Evolutionary conservation across 495 filamentous ascomycete species (phyloP), one percentile per base, ranked within the genome.

Genomic region (Podospora australis): DNA sequence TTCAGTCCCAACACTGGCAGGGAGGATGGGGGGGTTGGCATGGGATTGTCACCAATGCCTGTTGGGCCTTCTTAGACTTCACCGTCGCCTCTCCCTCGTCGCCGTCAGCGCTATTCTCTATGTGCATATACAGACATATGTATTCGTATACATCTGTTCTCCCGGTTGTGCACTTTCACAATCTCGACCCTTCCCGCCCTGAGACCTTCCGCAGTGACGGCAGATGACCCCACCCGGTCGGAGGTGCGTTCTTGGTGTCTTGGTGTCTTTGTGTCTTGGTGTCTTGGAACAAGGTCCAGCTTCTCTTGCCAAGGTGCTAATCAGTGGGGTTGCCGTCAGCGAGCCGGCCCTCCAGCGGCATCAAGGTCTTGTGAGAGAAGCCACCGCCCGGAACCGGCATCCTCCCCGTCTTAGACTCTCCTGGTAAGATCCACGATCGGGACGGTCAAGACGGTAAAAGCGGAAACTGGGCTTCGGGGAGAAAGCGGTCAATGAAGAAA

Each of bases 251-350:
- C n/a, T n/a, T n/a, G n/a, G n/a, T 28, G 40, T 43, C 40, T 43
- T 43, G 40, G 23, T 26, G 17, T 40, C 17, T 20, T 40, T 40
- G 38, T 28, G 40, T 43, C 40, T 43, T 43, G 40, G 23, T 26
- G 40, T 43, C 40, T 43, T 43, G 40, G 40, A 43, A 43, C 40
- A 43, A 43, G 38, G 40, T 29, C 40, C 40, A 43, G 40, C 40
- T 43, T 26, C 40, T 9, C 10, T 16, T 28, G 40, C 40, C 40
- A 43, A 43, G 40, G 23, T 43, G 40, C 40, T 43, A 43, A 43
- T 42, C 40, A 14, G 40, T 29, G 40, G 40, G 40, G 40, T 24
- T 29, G 23, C 40, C 40, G 40, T 43, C 40, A 43, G 40, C 20
- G 22, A 28, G 34, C n/a, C 13, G 34, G 6, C 13, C 34, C 34